phyloP scores from a whole-genome alignment of 2,329 filamentous ascomycete genomes.

The Herpotrichia juniperi region DNA sequence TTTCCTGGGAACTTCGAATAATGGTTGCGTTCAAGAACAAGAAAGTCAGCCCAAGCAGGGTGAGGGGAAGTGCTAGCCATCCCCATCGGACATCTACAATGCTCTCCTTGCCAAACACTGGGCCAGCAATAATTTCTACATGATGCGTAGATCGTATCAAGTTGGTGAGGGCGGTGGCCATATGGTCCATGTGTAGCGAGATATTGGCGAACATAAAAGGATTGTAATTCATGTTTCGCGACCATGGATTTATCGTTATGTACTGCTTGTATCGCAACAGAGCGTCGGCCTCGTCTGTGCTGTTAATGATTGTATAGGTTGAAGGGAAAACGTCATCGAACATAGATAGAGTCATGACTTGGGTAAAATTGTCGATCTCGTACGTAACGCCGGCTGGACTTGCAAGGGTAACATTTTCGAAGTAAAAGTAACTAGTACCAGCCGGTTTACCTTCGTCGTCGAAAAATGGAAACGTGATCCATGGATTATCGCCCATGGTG shows the following conservation, averaged over 20 bases:
- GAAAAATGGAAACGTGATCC: not conserved
- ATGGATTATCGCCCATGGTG: conserved; percentile 10
- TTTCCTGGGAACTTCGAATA: conserved; percentile 14
- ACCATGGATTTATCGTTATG: conserved; percentile 5
- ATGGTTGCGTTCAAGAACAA: conserved; percentile 35
- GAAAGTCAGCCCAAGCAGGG: conserved; percentile 19
- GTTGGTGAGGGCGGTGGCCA: conserved; percentile 28
- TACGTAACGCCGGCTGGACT: not conserved
- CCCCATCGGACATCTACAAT: conserved; percentile 37
- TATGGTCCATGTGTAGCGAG: conserved; percentile 19
- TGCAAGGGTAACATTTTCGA: conserved; percentile 9
- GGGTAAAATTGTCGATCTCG: conserved; percentile 4
- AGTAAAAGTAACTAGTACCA: conserved; percentile 4
- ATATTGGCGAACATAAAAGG: conserved; percentile 29
- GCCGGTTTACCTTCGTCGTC: not conserved
- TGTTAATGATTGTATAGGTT: conserved; percentile 1
- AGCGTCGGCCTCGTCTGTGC: not conserved
- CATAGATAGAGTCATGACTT: not conserved
- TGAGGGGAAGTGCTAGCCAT: conserved; percentile 39
- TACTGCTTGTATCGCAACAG: conserved; percentile 16
- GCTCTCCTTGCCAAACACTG: conserved; percentile 20
- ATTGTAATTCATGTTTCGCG: conserved; percentile 12
- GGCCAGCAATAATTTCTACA: conserved; percentile 13
- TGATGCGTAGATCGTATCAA: conserved; percentile 13
- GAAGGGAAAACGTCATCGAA: conserved; percentile 21